Base-by-base conservation (phyloP, 2,329 filamentous ascomycete genomes). In the Beauveria bassiana region DNA sequence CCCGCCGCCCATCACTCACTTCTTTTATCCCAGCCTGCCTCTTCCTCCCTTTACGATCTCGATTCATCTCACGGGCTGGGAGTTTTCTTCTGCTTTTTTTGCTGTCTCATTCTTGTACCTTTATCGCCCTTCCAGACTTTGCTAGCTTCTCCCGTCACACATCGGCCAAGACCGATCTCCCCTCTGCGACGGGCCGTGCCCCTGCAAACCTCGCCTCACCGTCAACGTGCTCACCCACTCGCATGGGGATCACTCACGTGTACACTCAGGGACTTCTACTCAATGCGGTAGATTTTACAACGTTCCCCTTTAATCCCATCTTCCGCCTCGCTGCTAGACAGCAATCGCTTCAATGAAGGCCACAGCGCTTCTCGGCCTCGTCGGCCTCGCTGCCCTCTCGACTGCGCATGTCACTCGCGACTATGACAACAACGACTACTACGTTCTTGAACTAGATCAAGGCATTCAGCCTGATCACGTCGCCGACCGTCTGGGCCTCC, bases 371-470 rank as follows among this genome's bases (percentile, higher is more conserved):
- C 64, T 70, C 68, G 16, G 65, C 66, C 55, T 70, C 66, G 63
- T 70, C 67, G 45, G 63, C 73, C 74, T 86, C 53, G 76, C 81
- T 63, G 75, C 74, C 63, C 69, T 81, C 69, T 74, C 79, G 64
- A 75, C 78, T 62, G 78, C 79, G 51, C 73, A 85, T 50, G 77
- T 81, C 65, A 14, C 28, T 28, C 88, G 90, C 68, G 83, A 95
- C 70, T 90, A 96, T 79, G 83, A 89, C 55, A 81, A 83, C 45
- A 86, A 92, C 75, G 93, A 99, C 74, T 98, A 96, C 77, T 97
- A 98, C 73, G 92, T 96, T 65, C 81, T 99, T 52, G 90, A 97
- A 66, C 83, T 99, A 69, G 84, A 88, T 63, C 77, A 83, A 14
- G 79, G 82, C 43, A 79, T 83, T 7, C 80, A 85, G 16, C 91